These are phyloP conservation scores for Penicillium sp. DNA, from an alignment of 2,329 filamentous ascomycete genomes.

Conservation along the genomic window DNA sequence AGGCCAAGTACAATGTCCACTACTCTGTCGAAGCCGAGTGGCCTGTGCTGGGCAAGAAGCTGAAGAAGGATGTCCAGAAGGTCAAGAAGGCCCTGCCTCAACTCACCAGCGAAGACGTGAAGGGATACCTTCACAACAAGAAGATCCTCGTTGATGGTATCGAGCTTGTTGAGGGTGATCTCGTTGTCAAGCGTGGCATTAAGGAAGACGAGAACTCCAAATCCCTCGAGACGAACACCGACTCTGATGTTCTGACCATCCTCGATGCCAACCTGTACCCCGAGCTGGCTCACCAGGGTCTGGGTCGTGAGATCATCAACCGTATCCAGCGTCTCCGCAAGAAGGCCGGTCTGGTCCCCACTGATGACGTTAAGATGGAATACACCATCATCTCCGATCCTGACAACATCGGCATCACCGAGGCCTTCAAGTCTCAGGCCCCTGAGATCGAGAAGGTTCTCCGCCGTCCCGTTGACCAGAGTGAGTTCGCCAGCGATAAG, in stretches of 20 bases:
- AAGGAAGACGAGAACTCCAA: constrained; percentile 70
- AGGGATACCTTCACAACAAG: constrained; percentile 71
- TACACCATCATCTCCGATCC: constrained; percentile 80
- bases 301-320: constrained; percentile 90
- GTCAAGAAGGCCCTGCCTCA: constrained; percentile 87
- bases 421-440: constrained; percentile 69
- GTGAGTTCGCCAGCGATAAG: constrained; percentile 61
- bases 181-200: constrained; percentile 78
- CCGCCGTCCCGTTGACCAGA: constrained; percentile 73
- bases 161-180: constrained; percentile 75
- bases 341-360: constrained; percentile 85
- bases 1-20: constrained; percentile 87
- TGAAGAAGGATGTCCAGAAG: constrained; percentile 89
- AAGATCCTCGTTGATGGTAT: constrained; percentile 85
- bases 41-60: constrained; percentile 92
- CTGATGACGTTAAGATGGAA: constrained; percentile 94
- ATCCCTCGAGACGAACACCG: constrained; percentile 81
- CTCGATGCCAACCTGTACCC: constrained; percentile 81
- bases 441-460: constrained; percentile 73
- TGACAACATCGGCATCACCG: constrained; percentile 70
- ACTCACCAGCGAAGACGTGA: constrained; percentile 77
- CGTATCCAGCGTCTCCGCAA: constrained; percentile 90
- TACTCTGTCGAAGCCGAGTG: constrained; percentile 91
- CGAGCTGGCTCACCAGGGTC: constrained; percentile 82
- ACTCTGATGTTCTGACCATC: constrained; percentile 87